phyloP scores from a whole-genome alignment of 2,329 filamentous ascomycete genomes.

The Tolypocladium album region DNA sequence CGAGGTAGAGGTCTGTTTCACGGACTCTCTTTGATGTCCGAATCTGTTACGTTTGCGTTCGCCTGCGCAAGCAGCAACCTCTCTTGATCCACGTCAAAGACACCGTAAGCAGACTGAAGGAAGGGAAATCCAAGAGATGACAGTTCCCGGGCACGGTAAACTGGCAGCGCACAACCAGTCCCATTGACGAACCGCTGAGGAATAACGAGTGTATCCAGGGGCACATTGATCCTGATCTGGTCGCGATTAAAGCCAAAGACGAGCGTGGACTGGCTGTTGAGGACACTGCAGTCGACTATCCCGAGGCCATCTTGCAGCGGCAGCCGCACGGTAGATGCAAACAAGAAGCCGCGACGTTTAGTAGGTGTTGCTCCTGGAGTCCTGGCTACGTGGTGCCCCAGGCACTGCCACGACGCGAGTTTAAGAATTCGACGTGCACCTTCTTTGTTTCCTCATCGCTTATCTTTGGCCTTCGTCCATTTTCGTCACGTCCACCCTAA shows the following conservation, averaged over 20 bases:
- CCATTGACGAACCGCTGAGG: neutral
- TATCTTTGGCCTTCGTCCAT: too few relatives aligned
- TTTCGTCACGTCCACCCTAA: too few relatives aligned
- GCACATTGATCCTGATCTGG: neutral
- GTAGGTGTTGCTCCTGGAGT: neutral
- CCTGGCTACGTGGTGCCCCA: neutral
- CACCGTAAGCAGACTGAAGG: slow-evolving; percentile 1
- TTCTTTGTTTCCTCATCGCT: too few relatives aligned
- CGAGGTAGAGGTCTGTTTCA: neutral
- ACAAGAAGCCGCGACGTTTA: too few relatives aligned
- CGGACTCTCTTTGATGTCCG: neutral
- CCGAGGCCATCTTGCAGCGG: neutral
- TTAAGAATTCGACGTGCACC: too few relatives aligned
- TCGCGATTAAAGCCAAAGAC: slow-evolving; percentile 2
- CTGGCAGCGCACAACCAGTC: neutral
- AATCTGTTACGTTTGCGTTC: neutral
- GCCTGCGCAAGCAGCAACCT: slow-evolving; percentile 1
- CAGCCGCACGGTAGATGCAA: too few relatives aligned
- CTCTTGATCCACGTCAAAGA: slow-evolving; percentile 1
- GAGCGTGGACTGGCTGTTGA: neutral
- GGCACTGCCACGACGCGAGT: neutral
- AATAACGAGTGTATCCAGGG: neutral
- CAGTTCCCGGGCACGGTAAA: neutral
- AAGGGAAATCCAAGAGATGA: neutral
- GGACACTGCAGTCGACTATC: neutral